Base-by-base conservation (phyloP, 306 rosid genomes). In the Cyclanthera cordifolia region DNA sequence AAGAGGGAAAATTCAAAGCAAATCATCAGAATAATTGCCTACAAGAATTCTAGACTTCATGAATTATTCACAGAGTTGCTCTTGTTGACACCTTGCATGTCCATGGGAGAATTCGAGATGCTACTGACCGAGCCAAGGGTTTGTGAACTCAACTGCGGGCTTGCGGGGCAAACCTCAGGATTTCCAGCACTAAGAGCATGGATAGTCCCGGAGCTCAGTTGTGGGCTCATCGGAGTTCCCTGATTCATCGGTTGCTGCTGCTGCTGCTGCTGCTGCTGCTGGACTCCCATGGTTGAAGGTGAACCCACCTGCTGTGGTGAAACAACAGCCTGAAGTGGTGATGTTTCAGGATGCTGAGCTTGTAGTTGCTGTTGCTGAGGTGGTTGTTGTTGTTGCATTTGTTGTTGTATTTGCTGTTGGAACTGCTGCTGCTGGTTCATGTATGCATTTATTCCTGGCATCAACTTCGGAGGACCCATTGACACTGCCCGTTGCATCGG, bases 71-170 rank as follows among this genome's bases (percentile, higher is more conserved):
- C 84, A 72, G 93, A 34, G 41, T 34, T 34, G 71, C 90, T 82
- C 79, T 88, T 86, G 85, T 90, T 93, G 7, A 82, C 95, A 78
- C 91, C 97, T 77, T 90, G 99, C 83, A 93, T 79, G 64, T 90
- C 99, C 99, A 93, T 85, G 4, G 94, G 91, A 58, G 99, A 93
- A 81, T 90, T 83, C 13, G 81, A n/a, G 43, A 79, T 83, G 28
- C 85, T 80, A 71, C 89, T 39, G 50, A 88, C 92, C 12, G 98
- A 89, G 39, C 95, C 97, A 39, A 82, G 86, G 53, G 97, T 88
- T 81, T 91, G 97, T 67, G 97, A 91, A 78, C 95, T 91, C 84
- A 89, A 81, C 85, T 87, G 97, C 60, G 98, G 96, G 79, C 98
- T 92, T 2, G 96, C 89, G 0, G 96, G 99, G 83, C 96, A 93